Conservation (phyloP, 1,139 yeast genomes). For the Candida glucosophila region DNA sequence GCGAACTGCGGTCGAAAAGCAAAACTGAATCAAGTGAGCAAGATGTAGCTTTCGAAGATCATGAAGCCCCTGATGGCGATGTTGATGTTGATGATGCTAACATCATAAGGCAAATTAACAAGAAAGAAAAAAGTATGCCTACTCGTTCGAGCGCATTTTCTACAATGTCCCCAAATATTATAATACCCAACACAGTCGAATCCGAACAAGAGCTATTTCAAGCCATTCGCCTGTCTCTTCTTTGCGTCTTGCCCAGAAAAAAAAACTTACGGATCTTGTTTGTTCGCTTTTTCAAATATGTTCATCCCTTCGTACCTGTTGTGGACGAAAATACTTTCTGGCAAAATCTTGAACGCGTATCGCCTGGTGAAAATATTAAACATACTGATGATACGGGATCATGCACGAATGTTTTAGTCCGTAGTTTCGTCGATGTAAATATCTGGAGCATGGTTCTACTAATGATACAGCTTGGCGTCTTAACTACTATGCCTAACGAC, state of each 20-base stretch:
- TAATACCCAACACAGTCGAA: too few relatives aligned
- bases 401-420: conserved; percentile 12
- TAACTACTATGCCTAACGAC: conserved; percentile 32
- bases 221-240: too few relatives aligned
- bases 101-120: too few relatives aligned
- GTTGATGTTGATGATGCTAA: conserved; percentile 6
- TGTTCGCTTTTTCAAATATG: conserved; percentile 26
- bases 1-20: too few relatives aligned
- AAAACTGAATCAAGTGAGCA: too few relatives aligned
- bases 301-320: conserved; percentile 36
- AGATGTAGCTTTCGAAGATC: too few relatives aligned
- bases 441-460: conserved; percentile 25
- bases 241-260: conserved; percentile 25
- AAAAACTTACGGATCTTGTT: conserved; percentile 20
- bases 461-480: conserved; percentile 27
- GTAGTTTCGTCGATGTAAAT: conserved; percentile 24
- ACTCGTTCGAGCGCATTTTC: too few relatives aligned
- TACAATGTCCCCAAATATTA: too few relatives aligned
- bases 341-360: conserved; percentile 11
- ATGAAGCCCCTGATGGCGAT: conserved; percentile 3
- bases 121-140: too few relatives aligned
- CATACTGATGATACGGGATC: background rate
- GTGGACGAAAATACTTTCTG: conserved; percentile 24
- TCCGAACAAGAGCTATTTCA: too few relatives aligned
- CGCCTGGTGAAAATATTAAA: conserved; percentile 16